Evolutionary conservation across 352 stramenopile genomes (phyloP).

Genomic region (Saprolegnia diclina): DNA sequence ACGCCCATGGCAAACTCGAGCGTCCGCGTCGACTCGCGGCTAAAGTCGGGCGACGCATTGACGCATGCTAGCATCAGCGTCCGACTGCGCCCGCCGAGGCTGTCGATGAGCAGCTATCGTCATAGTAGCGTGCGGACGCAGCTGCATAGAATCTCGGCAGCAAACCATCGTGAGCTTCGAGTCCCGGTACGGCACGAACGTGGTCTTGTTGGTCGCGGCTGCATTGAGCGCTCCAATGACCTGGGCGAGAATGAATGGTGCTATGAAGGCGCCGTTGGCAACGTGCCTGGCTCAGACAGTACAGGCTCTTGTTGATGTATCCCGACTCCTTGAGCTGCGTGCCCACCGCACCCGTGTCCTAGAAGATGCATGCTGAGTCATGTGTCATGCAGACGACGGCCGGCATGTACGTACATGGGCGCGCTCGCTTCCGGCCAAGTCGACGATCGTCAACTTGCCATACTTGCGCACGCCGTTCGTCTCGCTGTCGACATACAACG

Average conservation of each 20-base stretch:
- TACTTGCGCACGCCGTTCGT: constrained; percentile 42
- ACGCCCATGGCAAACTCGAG: constrained; percentile 77
- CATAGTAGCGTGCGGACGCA: not conserved
- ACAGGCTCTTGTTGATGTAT: constrained; percentile 76
- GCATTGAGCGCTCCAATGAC: constrained; percentile 69
- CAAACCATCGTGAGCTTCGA: constrained; percentile 37
- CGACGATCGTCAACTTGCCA: constrained; percentile 70
- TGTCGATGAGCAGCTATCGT: constrained; percentile 58
- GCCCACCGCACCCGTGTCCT: constrained; percentile 53
- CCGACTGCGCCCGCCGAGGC: constrained; percentile 64
- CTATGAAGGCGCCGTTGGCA: not conserved
- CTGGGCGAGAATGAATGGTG: not conserved
- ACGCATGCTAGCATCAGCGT: constrained; percentile 78
- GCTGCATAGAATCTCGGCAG: not conserved
- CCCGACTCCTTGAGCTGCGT: constrained; percentile 63
- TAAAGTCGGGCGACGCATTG: constrained; percentile 49
- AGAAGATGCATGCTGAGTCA: constrained; percentile 14
- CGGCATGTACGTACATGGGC: constrained; percentile 4
- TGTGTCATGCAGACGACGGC: not conserved
- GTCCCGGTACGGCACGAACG: constrained; percentile 64
- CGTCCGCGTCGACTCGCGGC: constrained; percentile 54
- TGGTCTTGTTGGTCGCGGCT: constrained; percentile 33
- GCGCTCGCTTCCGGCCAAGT: constrained; percentile 63
- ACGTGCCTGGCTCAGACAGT: constrained; percentile 50
- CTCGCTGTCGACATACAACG: constrained; percentile 66